Base-by-base conservation (phyloP, 257 asterid genomes). In the Catharanthus roseus region DNA sequence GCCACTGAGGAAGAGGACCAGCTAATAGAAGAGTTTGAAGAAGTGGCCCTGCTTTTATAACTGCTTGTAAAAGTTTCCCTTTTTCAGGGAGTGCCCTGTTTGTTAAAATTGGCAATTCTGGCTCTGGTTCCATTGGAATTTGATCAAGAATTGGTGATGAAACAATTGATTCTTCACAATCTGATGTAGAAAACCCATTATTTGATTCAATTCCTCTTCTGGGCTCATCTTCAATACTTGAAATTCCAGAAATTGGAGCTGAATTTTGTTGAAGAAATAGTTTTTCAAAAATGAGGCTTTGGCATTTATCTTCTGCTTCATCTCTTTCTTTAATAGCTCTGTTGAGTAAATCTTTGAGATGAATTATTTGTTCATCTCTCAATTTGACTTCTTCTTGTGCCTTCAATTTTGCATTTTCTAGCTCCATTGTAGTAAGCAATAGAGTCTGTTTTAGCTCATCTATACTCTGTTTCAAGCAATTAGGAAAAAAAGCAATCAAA, bases 1-100 rank as follows among this genome's bases (percentile, higher is more conserved):
- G 90, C 98, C 98, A 93, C 85, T 83, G 91, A 1, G 98, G 98
- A 49, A 93, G 82, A 16, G 96, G 96, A 3, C 98, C 98, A 51
- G 97, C 93, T 56, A 93, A 85, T 68, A 93, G 82, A 67, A 90
- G 90, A n/a, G 91, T 89, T 72, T 93, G 97, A 13, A 93, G 86
- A 11, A 93, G 84, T 7, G 98, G 98, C 21, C 98, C 98, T 19
- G 98, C 96, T 74, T 85, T 85, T 84, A 93, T 88, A 28, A 93
- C 97, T 45, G 98, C 97, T 53, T 87, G 86, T 60, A 93, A 78
- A 51, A 93, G 80, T 70, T 84, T 86, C 1, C 99, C 99, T 71
- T 87, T 88, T 68, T 90, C 96, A 31, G 97, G 97, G 77, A 93
- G 69, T 64, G 95, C 84, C 73, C 84, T 71, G 42, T 86, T 82